Evolutionary conservation across 495 filamentous ascomycete species (phyloP), one percentile per base, ranked within the genome.

Genomic region (Xylaria telfairii): DNA sequence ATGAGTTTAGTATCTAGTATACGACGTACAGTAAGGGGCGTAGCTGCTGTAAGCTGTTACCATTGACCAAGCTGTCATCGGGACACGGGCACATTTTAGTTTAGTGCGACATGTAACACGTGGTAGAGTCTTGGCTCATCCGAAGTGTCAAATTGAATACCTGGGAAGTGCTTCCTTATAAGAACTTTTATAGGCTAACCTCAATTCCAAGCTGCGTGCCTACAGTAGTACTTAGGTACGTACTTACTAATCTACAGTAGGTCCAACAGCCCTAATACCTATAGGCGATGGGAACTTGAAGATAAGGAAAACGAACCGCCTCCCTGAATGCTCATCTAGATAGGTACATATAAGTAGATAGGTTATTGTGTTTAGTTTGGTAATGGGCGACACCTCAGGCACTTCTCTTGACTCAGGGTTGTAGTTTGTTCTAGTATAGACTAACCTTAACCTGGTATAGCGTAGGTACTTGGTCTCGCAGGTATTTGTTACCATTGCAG

Each of bases 61-160:
- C n/a, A 59, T 34, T 19, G 15, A 8, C 42, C n/a, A 28, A 47
- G 30, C 30, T 26, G 64, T 41, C 32, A 21, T 46, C 42, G 51
- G 37, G 49, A 57, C 49, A 57, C 10, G 41, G 28, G 62, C 28
- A 49, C 28, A n/a, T 49, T 47, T 24, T 44, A 54, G 64, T 49
- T 49, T 68, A 68, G 54, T 68, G 65, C 53, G 65, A 59, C 39
- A 46, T 60, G 21, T 60, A 57, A 60, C 65, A 67, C 65, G 65
- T 68, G 65, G 65, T 68, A 68, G 34, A 19, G 39, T 19, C 65
- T 68, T 68, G 65, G 53, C 65, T 47, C 34, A 19, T 59, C 30
- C 53, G 4, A 19, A 44, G 39, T 34, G 30, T 10, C 46, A 51
- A 51, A 65, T 39, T 44, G 17, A 30, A 24, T 39, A 34, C n/a